Evolutionary conservation across 1,139 yeast genomes (phyloP).

Genomic region (Suhomyces kunorum): DNA sequence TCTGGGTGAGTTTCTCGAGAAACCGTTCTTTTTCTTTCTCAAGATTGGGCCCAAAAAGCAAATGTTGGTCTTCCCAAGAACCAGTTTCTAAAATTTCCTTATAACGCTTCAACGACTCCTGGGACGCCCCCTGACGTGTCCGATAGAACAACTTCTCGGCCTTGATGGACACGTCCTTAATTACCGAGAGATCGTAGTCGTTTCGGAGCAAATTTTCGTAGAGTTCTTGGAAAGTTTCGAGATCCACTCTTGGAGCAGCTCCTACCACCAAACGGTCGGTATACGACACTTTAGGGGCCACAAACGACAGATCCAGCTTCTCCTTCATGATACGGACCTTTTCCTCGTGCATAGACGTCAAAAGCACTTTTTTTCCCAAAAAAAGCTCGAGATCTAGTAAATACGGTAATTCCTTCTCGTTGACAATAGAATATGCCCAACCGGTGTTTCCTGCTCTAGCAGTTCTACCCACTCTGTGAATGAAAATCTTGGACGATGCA

Average conservation of each 20-base stretch:
- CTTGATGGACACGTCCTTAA: constrained; percentile 72
- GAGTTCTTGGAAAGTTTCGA: constrained; percentile 76
- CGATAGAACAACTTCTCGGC: constrained; percentile 88
- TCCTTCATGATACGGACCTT: constrained; percentile 53
- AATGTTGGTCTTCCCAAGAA: constrained; percentile 84
- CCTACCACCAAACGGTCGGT: constrained; percentile 83
- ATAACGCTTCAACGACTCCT: constrained; percentile 79
- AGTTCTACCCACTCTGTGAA: constrained; percentile 98
- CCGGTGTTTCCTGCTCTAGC: constrained; percentile 99
- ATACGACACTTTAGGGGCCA: constrained; percentile 63
- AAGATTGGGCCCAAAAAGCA: constrained; percentile 68
- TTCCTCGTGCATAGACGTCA: constrained; percentile 69
- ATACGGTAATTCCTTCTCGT: constrained; percentile 86
- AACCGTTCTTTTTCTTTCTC: constrained; percentile 77
- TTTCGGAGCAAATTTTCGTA: constrained; percentile 60
- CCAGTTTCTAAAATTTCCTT: constrained; percentile 76
- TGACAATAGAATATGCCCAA: constrained; percentile 92
- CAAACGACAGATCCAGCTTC: constrained; percentile 41
- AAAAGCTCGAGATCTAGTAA: constrained; percentile 87
- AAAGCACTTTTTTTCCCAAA: constrained; percentile 75
- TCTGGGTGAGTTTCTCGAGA: constrained; percentile 66
- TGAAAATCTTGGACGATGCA: constrained; percentile 86
- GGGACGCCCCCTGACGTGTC: constrained; percentile 84
- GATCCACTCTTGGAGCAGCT: constrained; percentile 66
- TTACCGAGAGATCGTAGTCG: constrained; percentile 67